A percentile compares a stretch with the other conserved stretches of the same genome.
These are phyloP conservation scores for Solanum verrucosum DNA, from an alignment of 257 asterid species.

Conservation along the genomic window DNA sequence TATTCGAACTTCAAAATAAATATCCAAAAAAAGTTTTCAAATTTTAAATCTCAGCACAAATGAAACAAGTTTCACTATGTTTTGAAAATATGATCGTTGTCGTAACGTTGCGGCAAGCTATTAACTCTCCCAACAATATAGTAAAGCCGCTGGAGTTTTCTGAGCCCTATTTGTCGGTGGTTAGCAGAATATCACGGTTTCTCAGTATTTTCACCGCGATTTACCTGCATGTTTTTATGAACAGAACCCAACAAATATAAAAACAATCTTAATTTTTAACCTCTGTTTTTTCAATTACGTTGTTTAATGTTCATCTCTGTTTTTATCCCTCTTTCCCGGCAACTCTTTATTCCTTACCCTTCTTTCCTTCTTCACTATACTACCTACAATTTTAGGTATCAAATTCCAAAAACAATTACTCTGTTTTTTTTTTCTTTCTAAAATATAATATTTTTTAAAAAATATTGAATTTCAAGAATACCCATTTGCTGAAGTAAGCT, in stretches of 20 bases:
- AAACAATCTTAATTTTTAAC: slow-evolving; percentile 9
- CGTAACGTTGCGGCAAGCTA: not conserved
- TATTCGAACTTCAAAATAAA: too few relatives aligned
- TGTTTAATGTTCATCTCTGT: not conserved
- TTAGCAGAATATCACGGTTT: slow-evolving; percentile 11
- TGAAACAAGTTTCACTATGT: not conserved
- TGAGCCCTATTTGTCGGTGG: slow-evolving; percentile 35
- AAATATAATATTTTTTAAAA: too few relatives aligned
- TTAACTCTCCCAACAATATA: slow-evolving; percentile 28
- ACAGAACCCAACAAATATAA: not conserved
- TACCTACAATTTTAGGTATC: not conserved
- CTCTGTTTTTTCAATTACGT: not conserved
- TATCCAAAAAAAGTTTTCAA: not conserved
- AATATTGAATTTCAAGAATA: not conserved
- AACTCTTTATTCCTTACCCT: not conserved
- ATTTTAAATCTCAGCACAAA: not conserved
- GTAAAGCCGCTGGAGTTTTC: slow-evolving; percentile 31
- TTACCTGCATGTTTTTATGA: slow-evolving; percentile 11
- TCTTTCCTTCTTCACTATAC: not conserved
- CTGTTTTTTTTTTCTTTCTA: not conserved
- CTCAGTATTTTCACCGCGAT: slow-evolving; percentile 35
- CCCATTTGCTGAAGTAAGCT: slow-evolving; percentile 5
- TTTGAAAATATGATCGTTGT: not conserved
- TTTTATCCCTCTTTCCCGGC: not conserved
- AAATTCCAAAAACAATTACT: not conserved